Evolutionary conservation across 768 basidiomycete species (phyloP), one percentile per base, ranked within the genome.

Genomic region (Boletellus ananiceps): DNA sequence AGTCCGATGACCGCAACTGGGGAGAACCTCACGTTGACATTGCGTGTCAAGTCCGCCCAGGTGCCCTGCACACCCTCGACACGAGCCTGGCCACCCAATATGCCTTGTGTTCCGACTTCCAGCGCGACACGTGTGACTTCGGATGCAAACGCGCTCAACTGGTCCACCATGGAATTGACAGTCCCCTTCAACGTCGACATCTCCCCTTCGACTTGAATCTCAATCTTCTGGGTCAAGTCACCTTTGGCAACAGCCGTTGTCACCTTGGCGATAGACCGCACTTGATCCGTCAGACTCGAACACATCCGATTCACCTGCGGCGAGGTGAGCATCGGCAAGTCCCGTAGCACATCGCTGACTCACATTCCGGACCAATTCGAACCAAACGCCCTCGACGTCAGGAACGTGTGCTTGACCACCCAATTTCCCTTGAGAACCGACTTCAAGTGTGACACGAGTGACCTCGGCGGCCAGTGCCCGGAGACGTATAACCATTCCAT

Each of bases 151-250:
- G 86, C 88, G 57, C 86, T 83, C 55, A 94, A 68, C 48, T 88
- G 87, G 64, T 91, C 90, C 64, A 94, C 90, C 93, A 96, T 96
- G n/a, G 84, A 86, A 61, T 94, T 94, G 55, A 92, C 88, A 11
- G 88, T 91, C 18, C 79, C 73, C 63, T 88, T 89, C 68, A 91
- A 75, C 14, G 86, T 86, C 14, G 78, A 78, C 84, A 95, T 94
- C 62, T 95, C 93, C 42, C 84, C 84, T 59, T 89, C 86, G 54
- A 88, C 87, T 52, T 86, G 82, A 53, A 97, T 93, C 59, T 91
- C 87, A 62, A 97, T 91, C 75, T 91, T 93, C 70, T 91, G 88
- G 1, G 86, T 89, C 73, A 93, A 73, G 64, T 97, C 92, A 31
- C 93, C 93, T 38, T 82, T 80, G 16, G 93, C 93, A 50, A 96